Evolutionary conservation across 2,329 filamentous ascomycete species (phyloP).

Genomic region (Neonectria faginata): DNA sequence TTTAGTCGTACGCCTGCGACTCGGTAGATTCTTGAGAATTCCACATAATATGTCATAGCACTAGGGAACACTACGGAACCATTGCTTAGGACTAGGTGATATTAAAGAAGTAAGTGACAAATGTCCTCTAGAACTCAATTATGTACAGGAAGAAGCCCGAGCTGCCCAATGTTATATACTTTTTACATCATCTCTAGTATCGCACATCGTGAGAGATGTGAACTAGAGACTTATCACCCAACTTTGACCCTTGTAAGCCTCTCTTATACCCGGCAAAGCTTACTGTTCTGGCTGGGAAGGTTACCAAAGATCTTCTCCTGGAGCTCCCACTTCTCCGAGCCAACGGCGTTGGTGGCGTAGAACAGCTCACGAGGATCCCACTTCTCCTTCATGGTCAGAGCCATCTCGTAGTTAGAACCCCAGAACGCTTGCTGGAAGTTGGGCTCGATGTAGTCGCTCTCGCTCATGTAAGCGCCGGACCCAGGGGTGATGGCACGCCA

Average conservation of each 20-base stretch:
- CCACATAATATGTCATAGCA: background rate
- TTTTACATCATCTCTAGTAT: background rate
- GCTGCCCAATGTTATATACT: background rate
- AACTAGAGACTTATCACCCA: background rate
- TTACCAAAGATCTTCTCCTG: conserved; percentile 38
- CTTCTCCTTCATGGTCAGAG: conserved; percentile 59
- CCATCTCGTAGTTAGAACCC: conserved; percentile 57
- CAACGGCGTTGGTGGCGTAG: conserved; percentile 62
- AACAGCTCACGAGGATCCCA: conserved; percentile 61
- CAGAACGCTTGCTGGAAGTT: conserved; percentile 60
- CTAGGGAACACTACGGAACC: background rate
- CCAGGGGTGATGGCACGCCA: conserved; percentile 49
- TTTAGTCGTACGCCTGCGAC: background rate
- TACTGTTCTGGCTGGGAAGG: conserved; percentile 34
- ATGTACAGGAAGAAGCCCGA: background rate
- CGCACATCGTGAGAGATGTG: background rate
- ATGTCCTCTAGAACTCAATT: background rate
- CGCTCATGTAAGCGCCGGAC: conserved; percentile 62
- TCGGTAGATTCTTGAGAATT: background rate
- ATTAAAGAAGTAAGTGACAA: background rate
- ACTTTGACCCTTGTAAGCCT: background rate
- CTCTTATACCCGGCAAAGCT: conserved; percentile 25
- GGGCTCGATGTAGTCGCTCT: conserved; percentile 62
- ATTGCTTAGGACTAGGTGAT: background rate
- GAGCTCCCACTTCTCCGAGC: conserved; percentile 62